Conservation (phyloP, 192 early-diverging fungal genomes). For the Podila epicladia region DNA sequence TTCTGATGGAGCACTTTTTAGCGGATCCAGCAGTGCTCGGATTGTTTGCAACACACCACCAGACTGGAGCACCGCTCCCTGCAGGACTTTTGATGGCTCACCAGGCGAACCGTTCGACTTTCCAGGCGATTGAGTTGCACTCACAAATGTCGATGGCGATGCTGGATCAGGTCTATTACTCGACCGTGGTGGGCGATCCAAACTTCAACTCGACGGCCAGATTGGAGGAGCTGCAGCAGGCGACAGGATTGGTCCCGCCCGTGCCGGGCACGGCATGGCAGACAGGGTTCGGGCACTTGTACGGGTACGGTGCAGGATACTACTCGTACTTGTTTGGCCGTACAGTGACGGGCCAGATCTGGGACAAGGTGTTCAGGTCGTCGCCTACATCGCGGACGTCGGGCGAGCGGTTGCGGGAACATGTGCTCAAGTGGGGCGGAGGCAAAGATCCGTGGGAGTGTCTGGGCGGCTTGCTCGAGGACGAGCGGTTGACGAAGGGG, state of each 20-base stretch:
- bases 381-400: constrained; percentile 68
- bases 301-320: constrained; percentile 92
- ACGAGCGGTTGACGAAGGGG: constrained; percentile 64
- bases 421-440: constrained; percentile 93
- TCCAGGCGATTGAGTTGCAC: constrained; percentile 82
- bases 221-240: constrained; percentile 70
- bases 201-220: constrained; percentile 65
- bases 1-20: constrained; percentile 94
- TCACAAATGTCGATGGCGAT: constrained; percentile 92
- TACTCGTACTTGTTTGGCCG: constrained; percentile 95
- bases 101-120: constrained; percentile 60
- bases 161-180: constrained; percentile 93
- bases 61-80: constrained; percentile 72
- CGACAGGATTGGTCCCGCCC: constrained; percentile 74
- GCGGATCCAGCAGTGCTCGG: constrained; percentile 75
- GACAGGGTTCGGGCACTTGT: constrained; percentile 90
- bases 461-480: constrained; percentile 71
- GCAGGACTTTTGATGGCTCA: constrained; percentile 61
- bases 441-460: constrained; percentile 91
- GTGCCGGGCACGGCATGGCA: constrained; percentile 86
- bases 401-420: constrained; percentile 73
- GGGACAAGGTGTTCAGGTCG: constrained; percentile 73
- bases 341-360: constrained; percentile 82
- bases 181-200: constrained; percentile 51
- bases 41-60: constrained; percentile 79